phyloP scores from a whole-genome alignment of 75 land plant genomes.

The Pinus tabuliformis region DNA sequence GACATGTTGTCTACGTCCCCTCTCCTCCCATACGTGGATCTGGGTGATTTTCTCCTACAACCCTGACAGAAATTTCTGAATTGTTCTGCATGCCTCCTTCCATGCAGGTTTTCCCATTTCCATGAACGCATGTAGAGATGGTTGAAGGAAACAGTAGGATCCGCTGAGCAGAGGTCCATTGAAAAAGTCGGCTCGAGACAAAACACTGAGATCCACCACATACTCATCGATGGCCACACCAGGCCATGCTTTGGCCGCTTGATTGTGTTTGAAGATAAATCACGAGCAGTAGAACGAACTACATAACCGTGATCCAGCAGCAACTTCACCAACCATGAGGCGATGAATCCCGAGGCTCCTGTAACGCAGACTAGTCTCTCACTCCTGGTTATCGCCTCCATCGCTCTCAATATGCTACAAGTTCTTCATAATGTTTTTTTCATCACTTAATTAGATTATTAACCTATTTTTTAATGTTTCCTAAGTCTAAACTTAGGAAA shows the following conservation, averaged over 20 bases:
- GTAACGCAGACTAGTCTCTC: conserved; percentile 8
- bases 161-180: conserved; percentile 64
- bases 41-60: too few species aligned
- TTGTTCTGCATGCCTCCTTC: too few species aligned
- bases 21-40: too few species aligned
- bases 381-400: not conserved
- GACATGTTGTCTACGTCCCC: too few species aligned
- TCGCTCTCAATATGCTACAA: too few species aligned
- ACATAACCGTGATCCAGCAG: conserved; percentile 22
- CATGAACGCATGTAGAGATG: too few species aligned
- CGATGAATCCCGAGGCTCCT: conserved; percentile 16
- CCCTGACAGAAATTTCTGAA: too few species aligned
- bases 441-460: too few species aligned
- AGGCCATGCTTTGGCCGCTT: conserved; percentile 18
- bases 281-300: not conserved
- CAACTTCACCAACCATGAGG: not conserved
- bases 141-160: conserved; percentile 71
- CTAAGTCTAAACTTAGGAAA: too few species aligned
- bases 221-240: conserved; percentile 95
- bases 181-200: conserved; percentile 75
- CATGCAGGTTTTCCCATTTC: too few species aligned
- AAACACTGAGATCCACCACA: conserved; percentile 76
- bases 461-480: too few species aligned
- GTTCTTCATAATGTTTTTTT: too few species aligned
- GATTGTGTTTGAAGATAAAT: conserved; percentile 52